Conservation (phyloP, 164 flowering plant genomes). For the Hamamelis virginiana region DNA sequence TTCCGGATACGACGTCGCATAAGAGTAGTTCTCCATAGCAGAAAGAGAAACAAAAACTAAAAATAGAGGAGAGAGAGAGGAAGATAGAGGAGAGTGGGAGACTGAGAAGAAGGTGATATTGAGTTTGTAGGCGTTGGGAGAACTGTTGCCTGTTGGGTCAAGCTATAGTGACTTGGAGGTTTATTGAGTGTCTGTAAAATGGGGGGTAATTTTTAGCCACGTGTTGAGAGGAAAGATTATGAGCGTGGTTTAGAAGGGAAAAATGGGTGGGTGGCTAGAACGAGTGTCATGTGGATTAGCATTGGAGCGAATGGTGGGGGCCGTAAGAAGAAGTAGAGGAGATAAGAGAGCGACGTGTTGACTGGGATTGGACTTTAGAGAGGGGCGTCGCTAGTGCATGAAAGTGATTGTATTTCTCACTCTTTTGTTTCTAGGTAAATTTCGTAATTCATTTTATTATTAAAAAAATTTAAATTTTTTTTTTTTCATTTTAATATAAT, state of each 20-base stretch:
- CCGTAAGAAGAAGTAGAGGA: not conserved
- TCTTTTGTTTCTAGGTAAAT: too few relatives aligned
- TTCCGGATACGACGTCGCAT: slow-evolving; percentile 60
- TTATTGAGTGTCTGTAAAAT: not conserved
- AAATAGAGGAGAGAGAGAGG: too few relatives aligned
- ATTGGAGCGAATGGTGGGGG: too few relatives aligned
- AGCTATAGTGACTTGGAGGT: not conserved
- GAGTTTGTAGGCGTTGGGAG: not conserved
- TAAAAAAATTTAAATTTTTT: too few relatives aligned
- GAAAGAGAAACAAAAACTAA: too few relatives aligned
- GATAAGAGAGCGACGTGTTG: not conserved
- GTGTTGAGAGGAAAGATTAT: not conserved
- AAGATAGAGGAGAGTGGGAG: too few relatives aligned
- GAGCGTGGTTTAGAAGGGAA: not conserved
- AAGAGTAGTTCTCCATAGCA: slow-evolving; percentile 49
- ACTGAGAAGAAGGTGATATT: too few relatives aligned
- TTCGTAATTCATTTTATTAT: too few relatives aligned
- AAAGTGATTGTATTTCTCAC: too few relatives aligned
- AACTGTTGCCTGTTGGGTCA: not conserved
- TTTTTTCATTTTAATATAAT: too few relatives aligned
- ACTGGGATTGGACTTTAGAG: not conserved
- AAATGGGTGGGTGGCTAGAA: not conserved
- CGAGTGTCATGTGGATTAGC: not conserved
- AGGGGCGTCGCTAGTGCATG: too few relatives aligned
- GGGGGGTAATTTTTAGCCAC: not conserved